Conservation (phyloP, 345 rosid genomes). For the Linum tenue region DNA sequence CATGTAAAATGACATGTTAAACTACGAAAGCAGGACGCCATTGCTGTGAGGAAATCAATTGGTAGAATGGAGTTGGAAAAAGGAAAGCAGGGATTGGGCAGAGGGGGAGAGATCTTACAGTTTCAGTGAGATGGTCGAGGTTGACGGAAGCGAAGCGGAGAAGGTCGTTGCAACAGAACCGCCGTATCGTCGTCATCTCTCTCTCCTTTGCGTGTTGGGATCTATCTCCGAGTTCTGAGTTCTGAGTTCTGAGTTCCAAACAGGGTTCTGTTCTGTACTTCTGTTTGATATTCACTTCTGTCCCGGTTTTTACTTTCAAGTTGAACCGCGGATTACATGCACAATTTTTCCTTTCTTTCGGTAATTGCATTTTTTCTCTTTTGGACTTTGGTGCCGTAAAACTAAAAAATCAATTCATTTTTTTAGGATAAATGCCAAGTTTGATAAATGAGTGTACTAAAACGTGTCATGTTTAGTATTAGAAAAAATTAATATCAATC, state of each 20-base stretch:
- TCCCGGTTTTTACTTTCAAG: too few relatives aligned
- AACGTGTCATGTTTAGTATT: too few relatives aligned
- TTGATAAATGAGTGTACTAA: too few relatives aligned
- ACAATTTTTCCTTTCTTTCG: too few relatives aligned
- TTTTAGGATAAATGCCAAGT: too few relatives aligned
- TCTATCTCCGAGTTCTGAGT: not conserved
- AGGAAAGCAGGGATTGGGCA: not conserved
- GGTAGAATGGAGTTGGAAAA: not conserved
- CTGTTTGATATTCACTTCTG: too few relatives aligned
- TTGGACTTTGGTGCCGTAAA: too few relatives aligned
- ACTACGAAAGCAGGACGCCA: conserved; percentile 30
- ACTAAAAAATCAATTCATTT: too few relatives aligned
- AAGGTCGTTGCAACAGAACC: conserved; percentile 91
- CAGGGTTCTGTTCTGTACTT: not conserved
- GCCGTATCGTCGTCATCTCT: conserved; percentile 74
- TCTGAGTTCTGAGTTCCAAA: not conserved
- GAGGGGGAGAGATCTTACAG: conserved; percentile 30
- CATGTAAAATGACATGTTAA: conserved; percentile 96
- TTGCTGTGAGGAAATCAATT: not conserved
- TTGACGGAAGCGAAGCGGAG: conserved; percentile 78
- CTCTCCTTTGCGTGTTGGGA: not conserved
- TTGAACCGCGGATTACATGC: too few relatives aligned
- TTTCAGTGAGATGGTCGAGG: conserved; percentile 92
- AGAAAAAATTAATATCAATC: too few relatives aligned
- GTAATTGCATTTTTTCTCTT: too few relatives aligned